Base-by-base conservation (phyloP, 345 rosid species). In the Gossypium mustelinum region DNA sequence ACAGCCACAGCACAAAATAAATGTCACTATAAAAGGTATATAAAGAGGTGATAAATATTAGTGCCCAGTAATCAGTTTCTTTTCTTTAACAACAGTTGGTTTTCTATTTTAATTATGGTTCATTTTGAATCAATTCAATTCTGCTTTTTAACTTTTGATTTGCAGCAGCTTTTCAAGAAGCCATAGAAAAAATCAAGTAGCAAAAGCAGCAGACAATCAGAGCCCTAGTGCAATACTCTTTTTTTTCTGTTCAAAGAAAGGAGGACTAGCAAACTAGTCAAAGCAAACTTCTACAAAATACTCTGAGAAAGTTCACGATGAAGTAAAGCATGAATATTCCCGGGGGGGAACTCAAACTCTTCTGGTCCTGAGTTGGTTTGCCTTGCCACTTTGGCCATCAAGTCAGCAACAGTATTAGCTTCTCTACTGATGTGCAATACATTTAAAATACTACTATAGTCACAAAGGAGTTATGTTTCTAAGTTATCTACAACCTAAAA, bases 151-250 rank as follows among this genome's bases (percentile, higher is more conserved):
- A 11, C 39, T 24, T 11, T 24, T 60, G 0, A 13, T 39, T 9
- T 63, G 12, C 20, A 63, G 68, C 24, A 63, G 13, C 22, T 63
- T 63, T 63, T 39, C 68, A 39, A 16, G 68, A 63, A 34, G 68
- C 68, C 13, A 25, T 60, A 2, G 64, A 14, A 63, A 63, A 63
- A 63, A 34, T 63, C 20, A 63, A 39, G 24, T 34, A 16, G 24
- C 68, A 39, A 63, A 39, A 63, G 48, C 66, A 61, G 29, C 17
- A 13, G 10, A 13, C 44, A 10, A 29, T 6, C 44, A 14, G n/a
- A 7, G 18, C 44, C 11, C 3, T 39, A 63, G 18, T 34, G 17
- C 57, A 17, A 34, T 34, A 34, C 41, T 5, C 7, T 34, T 34
- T 34, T 5, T 5, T 34, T 34, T 34, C 41, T 4, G 41, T 34